These are phyloP conservation scores for Podospora pseudopauciseta DNA, from an alignment of 495 filamentous ascomycete species.

Conservation along the genomic window DNA sequence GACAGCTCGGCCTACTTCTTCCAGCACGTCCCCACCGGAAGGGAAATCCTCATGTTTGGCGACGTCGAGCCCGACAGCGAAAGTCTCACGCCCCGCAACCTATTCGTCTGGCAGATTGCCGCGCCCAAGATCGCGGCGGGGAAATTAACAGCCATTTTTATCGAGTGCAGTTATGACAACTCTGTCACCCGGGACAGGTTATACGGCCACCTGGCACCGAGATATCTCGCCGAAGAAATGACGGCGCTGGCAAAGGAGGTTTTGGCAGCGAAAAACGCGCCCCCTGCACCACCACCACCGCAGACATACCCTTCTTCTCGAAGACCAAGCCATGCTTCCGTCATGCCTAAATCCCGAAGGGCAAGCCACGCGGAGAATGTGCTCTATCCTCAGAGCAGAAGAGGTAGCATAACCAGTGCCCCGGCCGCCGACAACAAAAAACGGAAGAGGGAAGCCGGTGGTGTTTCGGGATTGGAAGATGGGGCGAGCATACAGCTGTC, in stretches of 20 bases:
- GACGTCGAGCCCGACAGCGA: slow-evolving; percentile 91
- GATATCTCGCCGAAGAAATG: slow-evolving; percentile 75
- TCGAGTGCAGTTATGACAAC: slow-evolving; percentile 91
- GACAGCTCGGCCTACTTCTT: slow-evolving; percentile 94
- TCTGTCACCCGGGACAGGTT: slow-evolving; percentile 66
- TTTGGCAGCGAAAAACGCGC: slow-evolving; percentile 24
- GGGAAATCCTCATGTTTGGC: slow-evolving; percentile 87
- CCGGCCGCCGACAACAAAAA: slow-evolving; percentile 36
- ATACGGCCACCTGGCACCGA: slow-evolving; percentile 84
- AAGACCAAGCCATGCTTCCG: neutral
- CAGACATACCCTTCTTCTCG: slow-evolving; percentile 6
- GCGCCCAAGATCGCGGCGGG: slow-evolving; percentile 73
- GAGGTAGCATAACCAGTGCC: slow-evolving; percentile 23
- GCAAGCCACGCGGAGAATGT: neutral
- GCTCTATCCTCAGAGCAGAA: neutral
- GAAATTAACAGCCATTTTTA: slow-evolving; percentile 73
- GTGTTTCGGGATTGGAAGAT: neutral
- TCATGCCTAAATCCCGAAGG: neutral
- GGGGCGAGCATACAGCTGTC: slow-evolving; percentile 15
- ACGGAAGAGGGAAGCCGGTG: slow-evolving; percentile 32
- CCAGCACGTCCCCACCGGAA: slow-evolving; percentile 61
- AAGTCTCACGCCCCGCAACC: slow-evolving; percentile 75
- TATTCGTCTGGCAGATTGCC: slow-evolving; percentile 75
- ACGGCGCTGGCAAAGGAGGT: slow-evolving; percentile 66
- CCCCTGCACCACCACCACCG: neutral